phyloP scores from a whole-genome alignment of 1,284 basidiomycete genomes.

The Trametes pubescens region DNA sequence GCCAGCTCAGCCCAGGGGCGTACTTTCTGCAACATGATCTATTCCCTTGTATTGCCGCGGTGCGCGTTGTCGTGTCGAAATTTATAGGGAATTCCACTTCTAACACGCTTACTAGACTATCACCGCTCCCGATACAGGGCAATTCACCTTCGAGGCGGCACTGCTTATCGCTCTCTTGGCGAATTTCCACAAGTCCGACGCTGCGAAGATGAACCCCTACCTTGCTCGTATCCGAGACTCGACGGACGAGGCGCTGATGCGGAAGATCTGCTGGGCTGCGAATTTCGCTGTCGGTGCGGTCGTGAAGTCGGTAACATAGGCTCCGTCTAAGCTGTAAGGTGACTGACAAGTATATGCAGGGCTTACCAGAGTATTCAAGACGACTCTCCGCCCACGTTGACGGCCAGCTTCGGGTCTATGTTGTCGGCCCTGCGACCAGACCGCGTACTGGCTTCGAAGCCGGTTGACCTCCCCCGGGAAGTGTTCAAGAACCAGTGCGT shows the following conservation, averaged over 20 bases:
- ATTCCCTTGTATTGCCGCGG: constrained; percentile 60
- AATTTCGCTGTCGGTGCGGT: constrained; percentile 58
- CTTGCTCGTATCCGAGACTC: constrained; percentile 58
- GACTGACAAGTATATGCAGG: constrained; percentile 43
- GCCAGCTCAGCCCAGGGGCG: constrained; percentile 70
- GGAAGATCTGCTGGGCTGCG: constrained; percentile 62
- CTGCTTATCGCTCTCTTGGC: constrained; percentile 65
- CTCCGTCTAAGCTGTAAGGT: not conserved
- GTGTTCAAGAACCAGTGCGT: constrained; percentile 65
- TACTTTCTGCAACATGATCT: constrained; percentile 70
- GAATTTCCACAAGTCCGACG: constrained; percentile 74
- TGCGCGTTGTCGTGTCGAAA: constrained; percentile 38
- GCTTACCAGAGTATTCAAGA: constrained; percentile 63
- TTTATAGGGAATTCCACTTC: not conserved
- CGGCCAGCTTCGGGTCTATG: constrained; percentile 57
- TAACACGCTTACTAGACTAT: constrained; percentile 55
- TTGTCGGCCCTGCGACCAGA: constrained; percentile 61
- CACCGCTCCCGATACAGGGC: constrained; percentile 58
- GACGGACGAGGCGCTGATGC: constrained; percentile 58
- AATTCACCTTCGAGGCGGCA: constrained; percentile 64
- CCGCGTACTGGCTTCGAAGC: constrained; percentile 55
- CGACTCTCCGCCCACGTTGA: constrained; percentile 58
- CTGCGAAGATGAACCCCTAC: constrained; percentile 70
- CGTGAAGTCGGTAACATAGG: constrained; percentile 53
- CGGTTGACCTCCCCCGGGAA: constrained; percentile 56